A percentile compares a stretch with the other conserved stretches of the same genome.
Evolutionary conservation across 768 basidiomycete species (phyloP).

Genomic region (Leucocoprinus leucothites): DNA sequence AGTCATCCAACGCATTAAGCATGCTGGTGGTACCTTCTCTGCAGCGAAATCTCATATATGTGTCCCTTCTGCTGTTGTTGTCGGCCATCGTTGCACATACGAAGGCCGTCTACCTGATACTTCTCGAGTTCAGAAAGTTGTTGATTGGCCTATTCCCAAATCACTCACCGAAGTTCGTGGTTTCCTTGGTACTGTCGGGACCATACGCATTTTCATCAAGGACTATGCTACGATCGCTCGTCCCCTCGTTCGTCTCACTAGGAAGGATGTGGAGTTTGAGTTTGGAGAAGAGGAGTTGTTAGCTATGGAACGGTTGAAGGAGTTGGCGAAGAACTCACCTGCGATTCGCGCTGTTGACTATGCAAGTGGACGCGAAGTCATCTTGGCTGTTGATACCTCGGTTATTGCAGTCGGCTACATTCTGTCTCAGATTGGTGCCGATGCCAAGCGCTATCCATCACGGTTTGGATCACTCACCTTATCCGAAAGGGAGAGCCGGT

Average conservation of each 20-base stretch:
- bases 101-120: conserved; percentile 28
- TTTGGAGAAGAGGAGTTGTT: conserved; percentile 9
- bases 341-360: conserved; percentile 21
- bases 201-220: too few relatives aligned
- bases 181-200: too few relatives aligned
- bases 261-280: conserved; percentile 22
- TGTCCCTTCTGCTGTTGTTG: conserved; percentile 16
- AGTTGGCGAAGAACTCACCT: conserved; percentile 12
- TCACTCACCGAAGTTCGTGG: too few relatives aligned
- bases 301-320: conserved; percentile 14
- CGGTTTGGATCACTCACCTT: neutral
- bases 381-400: conserved; percentile 35
- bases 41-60: conserved; percentile 19
- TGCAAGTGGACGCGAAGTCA: conserved; percentile 24
- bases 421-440: conserved; percentile 15
- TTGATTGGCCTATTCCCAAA: too few relatives aligned
- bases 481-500: neutral
- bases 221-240: conserved; percentile 5
- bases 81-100: conserved; percentile 34
- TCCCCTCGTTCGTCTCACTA: conserved; percentile 20
- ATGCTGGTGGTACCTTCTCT: too few relatives aligned
- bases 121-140: conserved; percentile 6
- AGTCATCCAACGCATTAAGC: too few relatives aligned
- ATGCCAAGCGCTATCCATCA: neutral
- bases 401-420: conserved; percentile 17